Evolutionary conservation across 805 yeast genomes (phyloP).

Genomic region (Jamesozyma gamospora): DNA sequence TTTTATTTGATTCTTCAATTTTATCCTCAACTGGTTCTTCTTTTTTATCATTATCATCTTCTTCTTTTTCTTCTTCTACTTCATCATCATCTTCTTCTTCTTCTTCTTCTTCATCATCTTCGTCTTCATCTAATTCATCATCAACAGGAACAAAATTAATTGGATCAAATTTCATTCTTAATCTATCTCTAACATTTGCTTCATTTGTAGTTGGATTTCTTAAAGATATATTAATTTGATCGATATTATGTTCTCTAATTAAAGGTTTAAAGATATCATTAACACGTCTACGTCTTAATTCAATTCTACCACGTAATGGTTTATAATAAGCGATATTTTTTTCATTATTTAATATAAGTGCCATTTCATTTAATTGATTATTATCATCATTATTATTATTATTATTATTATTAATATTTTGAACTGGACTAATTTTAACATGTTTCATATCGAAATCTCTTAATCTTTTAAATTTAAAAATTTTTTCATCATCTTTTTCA

Average conservation of each 20-base stretch:
- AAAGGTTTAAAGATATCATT: slow-evolving; percentile 31
- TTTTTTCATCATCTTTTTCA: slow-evolving; percentile 37
- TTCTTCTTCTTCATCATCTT: slow-evolving; percentile 2
- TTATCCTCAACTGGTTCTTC: not conserved
- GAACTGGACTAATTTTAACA: slow-evolving; percentile 16
- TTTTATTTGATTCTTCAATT: not conserved
- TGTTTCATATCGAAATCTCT: slow-evolving; percentile 76
- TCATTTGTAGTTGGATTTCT: slow-evolving; percentile 59
- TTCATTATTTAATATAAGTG: slow-evolving; percentile 47
- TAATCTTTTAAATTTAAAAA: slow-evolving; percentile 49
- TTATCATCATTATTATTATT: not conserved
- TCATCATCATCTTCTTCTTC: slow-evolving; percentile 3
- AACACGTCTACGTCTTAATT: slow-evolving; percentile 76
- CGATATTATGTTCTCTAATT: slow-evolving; percentile 47
- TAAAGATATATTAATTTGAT: slow-evolving; percentile 42
- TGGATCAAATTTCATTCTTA: slow-evolving; percentile 58
- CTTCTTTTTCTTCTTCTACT: not conserved
- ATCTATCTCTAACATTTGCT: slow-evolving; percentile 44
- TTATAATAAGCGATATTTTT: slow-evolving; percentile 59
- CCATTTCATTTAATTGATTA: slow-evolving; percentile 41
- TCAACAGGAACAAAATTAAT: slow-evolving; percentile 43
- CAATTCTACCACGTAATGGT: slow-evolving; percentile 69
- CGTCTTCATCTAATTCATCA: slow-evolving; percentile 19
- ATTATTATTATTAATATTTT: not conserved
- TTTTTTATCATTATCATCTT: not conserved